Conservation (phyloP, 2,329 filamentous ascomycete genomes). For the Cadophora malorum region DNA sequence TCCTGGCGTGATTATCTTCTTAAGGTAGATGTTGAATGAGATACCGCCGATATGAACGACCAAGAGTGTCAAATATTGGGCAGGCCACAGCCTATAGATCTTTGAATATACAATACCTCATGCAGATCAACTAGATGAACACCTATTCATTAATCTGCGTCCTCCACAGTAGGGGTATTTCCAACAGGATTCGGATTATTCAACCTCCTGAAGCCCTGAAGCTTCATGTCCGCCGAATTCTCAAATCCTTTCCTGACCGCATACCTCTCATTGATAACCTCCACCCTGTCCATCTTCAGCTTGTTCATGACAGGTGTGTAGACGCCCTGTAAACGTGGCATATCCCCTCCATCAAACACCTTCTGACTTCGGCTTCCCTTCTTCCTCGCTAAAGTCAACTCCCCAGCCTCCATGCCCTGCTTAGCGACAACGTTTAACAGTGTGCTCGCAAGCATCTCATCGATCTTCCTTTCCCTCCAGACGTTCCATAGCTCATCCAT, state of each 20-base stretch:
- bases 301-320: conserved; percentile 63
- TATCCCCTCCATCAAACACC: conserved; percentile 63
- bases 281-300: conserved; percentile 54
- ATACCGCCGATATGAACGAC: no score
- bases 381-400: conserved; percentile 45
- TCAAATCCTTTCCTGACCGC: conserved; percentile 66
- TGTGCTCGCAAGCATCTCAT: conserved; percentile 81
- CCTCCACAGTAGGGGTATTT: conserved; percentile 32
- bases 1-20: no score
- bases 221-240: conserved; percentile 54
- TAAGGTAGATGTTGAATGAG: no score
- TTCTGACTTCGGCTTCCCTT: conserved; percentile 44
- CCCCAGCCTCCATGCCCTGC: conserved; percentile 45
- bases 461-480: conserved; percentile 87
- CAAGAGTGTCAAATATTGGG: no score
- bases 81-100: not conserved
- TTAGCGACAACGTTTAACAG: conserved; percentile 68
- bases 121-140: not conserved
- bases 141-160: conserved; percentile 43
- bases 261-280: conserved; percentile 65
- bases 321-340: conserved; percentile 55
- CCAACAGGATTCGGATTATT: conserved; percentile 28
- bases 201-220: conserved; percentile 39
- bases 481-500: conserved; percentile 79
- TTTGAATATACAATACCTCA: not conserved